Evolutionary conservation across 768 basidiomycete species (phyloP), one percentile per base, ranked within the genome.

Genomic region (Lepiota brunneoincarnata): DNA sequence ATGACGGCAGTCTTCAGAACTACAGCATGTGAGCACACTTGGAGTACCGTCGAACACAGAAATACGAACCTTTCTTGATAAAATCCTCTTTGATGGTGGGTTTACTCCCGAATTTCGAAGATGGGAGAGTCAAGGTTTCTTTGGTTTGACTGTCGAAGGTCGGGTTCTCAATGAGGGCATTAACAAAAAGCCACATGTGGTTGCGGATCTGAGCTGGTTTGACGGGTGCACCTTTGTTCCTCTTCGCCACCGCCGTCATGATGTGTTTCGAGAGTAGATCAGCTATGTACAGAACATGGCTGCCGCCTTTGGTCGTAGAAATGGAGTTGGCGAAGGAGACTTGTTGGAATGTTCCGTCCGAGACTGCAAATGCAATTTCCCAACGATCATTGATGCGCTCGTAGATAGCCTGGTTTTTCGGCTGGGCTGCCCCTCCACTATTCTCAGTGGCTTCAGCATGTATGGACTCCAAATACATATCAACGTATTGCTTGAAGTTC

Each of bases 101-200:
- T 68, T 88, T 96, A 40, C 88, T 88, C 9, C 94, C 92, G 64
- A 98, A 99, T 69, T 96, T 96, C 26, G 84, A 86, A 17, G 87
- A 74, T 2, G 87, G 85, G 41, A 98, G 72, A 1, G 95, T 98
- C 60, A 99, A 73, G 3, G 86, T 89, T 69, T 99, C 97, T 75
- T 99, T 99, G 35, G 97, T 98, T 70, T 99, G 97, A 78, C 92
- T 94, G 78, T 99, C 96, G 71, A 99, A 99, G 1, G 93, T 92
- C 7, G 97, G 96, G 65, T 99, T 99, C 73, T 96, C 95, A 60
- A 99, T 87, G 56, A 97, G 76, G 12, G 92, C 85, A 63, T 98
- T 98, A 65, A 99, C 86, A 64, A 98, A 99, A 50, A 99, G 80
- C 93, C 92, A 95, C 86, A 99, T 93, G 66, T 99, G 95, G 63